phyloP scores from a whole-genome alignment of 768 basidiomycete species.

The Trametes punicea region DNA sequence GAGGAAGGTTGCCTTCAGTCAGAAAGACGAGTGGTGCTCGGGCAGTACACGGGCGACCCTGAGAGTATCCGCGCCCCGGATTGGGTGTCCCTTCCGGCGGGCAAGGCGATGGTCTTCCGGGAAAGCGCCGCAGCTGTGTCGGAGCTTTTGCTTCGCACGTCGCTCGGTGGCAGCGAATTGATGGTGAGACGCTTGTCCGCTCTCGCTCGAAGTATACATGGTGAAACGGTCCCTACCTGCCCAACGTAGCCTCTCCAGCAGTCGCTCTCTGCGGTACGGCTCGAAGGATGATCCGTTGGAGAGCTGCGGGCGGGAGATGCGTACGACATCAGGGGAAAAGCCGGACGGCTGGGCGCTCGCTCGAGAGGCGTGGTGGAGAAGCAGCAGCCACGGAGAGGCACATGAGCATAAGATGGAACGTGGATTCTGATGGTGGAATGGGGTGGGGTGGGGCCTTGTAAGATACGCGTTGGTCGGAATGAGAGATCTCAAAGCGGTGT shows the following conservation, averaged over 20 bases:
- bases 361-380: conserved; percentile 16
- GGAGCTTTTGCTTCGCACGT: neutral
- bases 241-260: neutral
- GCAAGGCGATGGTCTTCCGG: conserved; percentile 10
- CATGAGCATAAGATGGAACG: conserved; percentile 12
- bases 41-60: conserved; percentile 6
- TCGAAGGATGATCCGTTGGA: neutral
- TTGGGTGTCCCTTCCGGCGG: conserved; percentile 8
- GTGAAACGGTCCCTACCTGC: neutral
- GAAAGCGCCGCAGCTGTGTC: conserved; percentile 5
- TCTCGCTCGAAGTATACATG: neutral
- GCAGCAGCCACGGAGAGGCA: conserved; percentile 10
- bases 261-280: neutral
- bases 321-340: neutral
- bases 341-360: neutral
- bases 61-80: conserved; percentile 10
- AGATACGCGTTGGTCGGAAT: conserved; percentile 5
- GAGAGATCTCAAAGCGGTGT: neutral
- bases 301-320: neutral
- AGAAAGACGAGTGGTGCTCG: conserved; percentile 3
- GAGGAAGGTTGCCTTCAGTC: neutral
- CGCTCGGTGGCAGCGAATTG: neutral
- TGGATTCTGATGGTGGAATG: conserved; percentile 16
- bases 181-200: neutral
- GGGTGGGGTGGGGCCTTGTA: neutral